Base-by-base conservation (phyloP, 768 basidiomycete species). In the Boletus huronensis region DNA sequence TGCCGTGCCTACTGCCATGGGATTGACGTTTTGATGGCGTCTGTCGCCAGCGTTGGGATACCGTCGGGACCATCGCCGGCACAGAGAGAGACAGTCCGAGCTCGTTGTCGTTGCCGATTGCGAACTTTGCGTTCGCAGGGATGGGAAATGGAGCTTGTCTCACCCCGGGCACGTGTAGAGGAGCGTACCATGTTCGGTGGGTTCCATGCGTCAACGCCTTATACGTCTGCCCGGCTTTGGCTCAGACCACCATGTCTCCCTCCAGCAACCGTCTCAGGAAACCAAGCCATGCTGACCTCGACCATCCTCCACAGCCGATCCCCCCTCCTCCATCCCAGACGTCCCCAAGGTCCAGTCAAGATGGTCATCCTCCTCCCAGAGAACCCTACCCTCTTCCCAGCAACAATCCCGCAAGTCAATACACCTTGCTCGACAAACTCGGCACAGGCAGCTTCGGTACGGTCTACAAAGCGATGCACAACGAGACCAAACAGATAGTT, bases 391-490 rank as follows among this genome's bases (percentile, higher is more conserved):
- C 88, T 13, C 73, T 87, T 52, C 85, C 88, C 35, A 83, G 79
- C 68, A 88, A 68, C 69, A 93, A 93, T 65, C 93, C 93, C 19
- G 85, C 90, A 11, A 89, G 85, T 61, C 91, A 96, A 65, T 98
- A 97, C 69, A 91, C 90, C 42, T 74, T 98, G 34, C 80, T 95
- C 52, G 93, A 97, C 74, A 98, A 97, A 70, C 81, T 98, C n/a
- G 96, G 96, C 16, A 95, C 93, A 23, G 96, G 96, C 34, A 93
- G 90, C 70, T 99, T 99, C 67, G 96, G 96, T 9, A 90, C 85
- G 1, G 96, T 99, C 52, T 99, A 93, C 83, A 98, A 97, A 77
- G 96, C 93, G 9, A 87, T 94, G 64, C 93, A 98, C 74, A 90
- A 93, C 64, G 90, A 93, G 57, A 90, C 93, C 11, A 88, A 90